Evolutionary conservation across 306 rosid genomes (phyloP).

Genomic region (Dalbergia cultrata): DNA sequence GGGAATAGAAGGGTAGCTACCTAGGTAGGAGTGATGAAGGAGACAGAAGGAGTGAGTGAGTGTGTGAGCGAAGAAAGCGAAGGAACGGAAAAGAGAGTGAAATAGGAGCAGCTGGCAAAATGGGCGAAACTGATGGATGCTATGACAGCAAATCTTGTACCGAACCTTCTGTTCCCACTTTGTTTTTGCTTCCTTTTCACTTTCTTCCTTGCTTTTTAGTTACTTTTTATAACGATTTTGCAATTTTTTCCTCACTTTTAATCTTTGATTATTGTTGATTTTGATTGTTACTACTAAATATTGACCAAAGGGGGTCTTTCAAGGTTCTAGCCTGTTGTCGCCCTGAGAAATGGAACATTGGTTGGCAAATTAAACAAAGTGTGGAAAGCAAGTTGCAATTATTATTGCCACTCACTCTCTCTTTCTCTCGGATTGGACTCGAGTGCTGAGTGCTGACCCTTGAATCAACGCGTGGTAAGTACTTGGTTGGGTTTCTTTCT

Average conservation of each 20-base stretch:
- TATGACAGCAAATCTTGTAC: constrained; percentile 39
- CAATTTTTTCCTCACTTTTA: neutral
- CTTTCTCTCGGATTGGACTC: neutral
- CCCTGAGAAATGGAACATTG: neutral
- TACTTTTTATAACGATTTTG: neutral
- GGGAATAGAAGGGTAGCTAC: neutral
- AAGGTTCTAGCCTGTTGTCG: neutral
- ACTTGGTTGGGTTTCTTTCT: neutral
- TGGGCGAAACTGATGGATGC: neutral
- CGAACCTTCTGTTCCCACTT: constrained; percentile 37
- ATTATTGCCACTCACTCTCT: neutral
- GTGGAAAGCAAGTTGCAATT: constrained; percentile 6
- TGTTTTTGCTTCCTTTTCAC: neutral
- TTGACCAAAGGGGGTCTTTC: neutral
- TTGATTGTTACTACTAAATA: neutral
- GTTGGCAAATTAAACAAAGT: neutral
- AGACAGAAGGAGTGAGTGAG: neutral
- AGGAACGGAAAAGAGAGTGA: neutral
- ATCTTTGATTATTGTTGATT: neutral
- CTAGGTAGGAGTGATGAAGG: neutral
- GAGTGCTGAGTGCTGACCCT: neutral
- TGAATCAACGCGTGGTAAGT: neutral
- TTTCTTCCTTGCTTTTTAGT: neutral
- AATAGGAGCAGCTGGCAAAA: constrained; percentile 37
- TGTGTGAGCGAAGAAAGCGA: neutral